phyloP scores from a whole-genome alignment of 805 yeast species.

The Cyberlindnera misumaiensis region DNA sequence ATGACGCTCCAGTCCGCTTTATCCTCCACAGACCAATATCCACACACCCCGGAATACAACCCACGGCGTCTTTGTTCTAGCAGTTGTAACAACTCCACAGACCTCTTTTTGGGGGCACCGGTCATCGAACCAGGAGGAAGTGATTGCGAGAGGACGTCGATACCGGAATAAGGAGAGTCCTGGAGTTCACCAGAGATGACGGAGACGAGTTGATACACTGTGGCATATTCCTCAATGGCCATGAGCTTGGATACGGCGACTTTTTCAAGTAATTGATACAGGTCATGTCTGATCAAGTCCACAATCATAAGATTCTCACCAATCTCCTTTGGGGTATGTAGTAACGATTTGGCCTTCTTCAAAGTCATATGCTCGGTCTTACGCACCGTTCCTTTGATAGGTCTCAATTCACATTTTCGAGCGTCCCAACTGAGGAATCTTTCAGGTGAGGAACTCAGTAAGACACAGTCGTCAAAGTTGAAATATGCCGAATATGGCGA shows the following conservation, averaged over 20 bases:
- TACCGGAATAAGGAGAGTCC: constrained; percentile 43
- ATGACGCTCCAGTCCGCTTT: constrained; percentile 95
- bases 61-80: constrained; percentile 49
- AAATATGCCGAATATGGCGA: constrained; percentile 87
- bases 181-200: constrained; percentile 60
- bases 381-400: constrained; percentile 92
- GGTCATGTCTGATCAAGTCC: constrained; percentile 89
- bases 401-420: constrained; percentile 67
- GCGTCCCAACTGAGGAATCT: constrained; percentile 76
- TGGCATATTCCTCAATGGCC: constrained; percentile 87
- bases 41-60: constrained; percentile 88
- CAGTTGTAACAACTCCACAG: constrained; percentile 71
- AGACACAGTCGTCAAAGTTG: constrained; percentile 49
- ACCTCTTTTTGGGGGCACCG: constrained; percentile 94
- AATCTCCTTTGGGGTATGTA: constrained; percentile 83
- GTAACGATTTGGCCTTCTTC: constrained; percentile 53
- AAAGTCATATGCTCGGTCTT: constrained; percentile 48
- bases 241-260: constrained; percentile 76
- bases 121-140: constrained; percentile 99
- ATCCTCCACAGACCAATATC: constrained; percentile 87
- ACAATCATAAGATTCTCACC: constrained; percentile 98
- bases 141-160: constrained; percentile 71
- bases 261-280: constrained; percentile 54
- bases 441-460: constrained; percentile 92
- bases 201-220: constrained; percentile 88